Base-by-base conservation (phyloP, 2,329 filamentous ascomycete species). In the Neofusicoccum sp. region DNA sequence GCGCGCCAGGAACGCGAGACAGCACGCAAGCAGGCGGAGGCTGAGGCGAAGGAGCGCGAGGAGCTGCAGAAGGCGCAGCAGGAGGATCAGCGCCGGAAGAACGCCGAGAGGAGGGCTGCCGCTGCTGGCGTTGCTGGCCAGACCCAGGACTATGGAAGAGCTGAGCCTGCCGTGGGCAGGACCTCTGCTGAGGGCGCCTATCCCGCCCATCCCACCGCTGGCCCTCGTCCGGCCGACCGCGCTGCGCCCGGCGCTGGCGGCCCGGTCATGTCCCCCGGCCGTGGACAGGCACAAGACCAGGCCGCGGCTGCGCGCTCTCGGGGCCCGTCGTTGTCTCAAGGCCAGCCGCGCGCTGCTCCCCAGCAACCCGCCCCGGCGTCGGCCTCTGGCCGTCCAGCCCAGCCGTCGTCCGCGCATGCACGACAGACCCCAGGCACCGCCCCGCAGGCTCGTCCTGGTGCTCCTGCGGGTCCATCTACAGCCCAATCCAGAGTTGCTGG, bases 1-100 rank as follows among this genome's bases (percentile, higher is more conserved):
- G 89, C 93, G 74, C 88, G 93, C 63, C 85, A 86, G 62, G 90
- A 91, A 67, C 85, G 93, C 66, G 92, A 96, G 76, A 45, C 39
- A 37, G 86, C 89, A 31, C 82, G 89, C 64, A 85, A 87, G 66
- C 84, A 85, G 69, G 88, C 88, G 48, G 88, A 91, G 72, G 84
- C 85, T 47, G 88, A 90, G 71, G 85, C 58, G 77, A 74, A 78
- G 80, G 73, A 77, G 71, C 80, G 65, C 61, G 73, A 73, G 45
- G 78, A 81, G 48, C 71, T 78, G 73, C 84, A 86, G 74, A 81
- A 84, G 68, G 84, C 85, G 69, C 79, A 80, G 64, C 77, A 81
- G 64, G 81, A 83, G 65, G 77, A 82, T 66, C 83, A 84, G 69
- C 76, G 79, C 67, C 75, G 77, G 65, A 70, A 71, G 64, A 84